Conservation (phyloP, 345 rosid genomes). For the Excoecaria cochinchinensis region DNA sequence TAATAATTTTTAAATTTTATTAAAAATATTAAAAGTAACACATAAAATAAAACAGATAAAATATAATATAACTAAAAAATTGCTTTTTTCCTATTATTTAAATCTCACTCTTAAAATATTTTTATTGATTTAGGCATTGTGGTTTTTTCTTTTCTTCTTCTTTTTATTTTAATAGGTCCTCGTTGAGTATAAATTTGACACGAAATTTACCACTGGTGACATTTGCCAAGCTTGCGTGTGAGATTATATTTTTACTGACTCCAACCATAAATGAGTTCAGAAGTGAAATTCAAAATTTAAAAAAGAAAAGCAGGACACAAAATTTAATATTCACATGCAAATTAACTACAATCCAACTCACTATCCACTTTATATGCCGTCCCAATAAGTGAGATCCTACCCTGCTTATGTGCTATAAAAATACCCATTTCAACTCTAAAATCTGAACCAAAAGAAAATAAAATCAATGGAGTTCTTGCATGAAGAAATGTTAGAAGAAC, state of each 20-base stretch:
- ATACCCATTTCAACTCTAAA: background rate
- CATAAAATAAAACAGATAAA: too few species aligned
- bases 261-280: background rate
- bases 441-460: background rate
- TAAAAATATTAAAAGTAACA: too few species aligned
- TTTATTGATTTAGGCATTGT: too few species aligned
- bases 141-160: too few species aligned
- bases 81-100: too few species aligned
- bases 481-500: conserved; percentile 24
- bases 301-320: background rate
- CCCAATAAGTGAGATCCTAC: background rate
- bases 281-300: background rate
- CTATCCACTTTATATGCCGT: background rate
- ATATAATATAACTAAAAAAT: too few species aligned
- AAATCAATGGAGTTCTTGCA: conserved; percentile 1
- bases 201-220: too few species aligned
- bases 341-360: conserved; percentile 1
- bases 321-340: conserved; percentile 6
- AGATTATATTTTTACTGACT: background rate
- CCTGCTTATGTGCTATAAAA: background rate
- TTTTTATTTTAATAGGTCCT: too few species aligned
- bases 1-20: too few species aligned
- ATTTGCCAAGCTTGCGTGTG: background rate
- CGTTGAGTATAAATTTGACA: too few species aligned
- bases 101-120: too few species aligned